Base-by-base conservation (phyloP, 1,284 basidiomycete species). In the Ustilago trichophora region DNA sequence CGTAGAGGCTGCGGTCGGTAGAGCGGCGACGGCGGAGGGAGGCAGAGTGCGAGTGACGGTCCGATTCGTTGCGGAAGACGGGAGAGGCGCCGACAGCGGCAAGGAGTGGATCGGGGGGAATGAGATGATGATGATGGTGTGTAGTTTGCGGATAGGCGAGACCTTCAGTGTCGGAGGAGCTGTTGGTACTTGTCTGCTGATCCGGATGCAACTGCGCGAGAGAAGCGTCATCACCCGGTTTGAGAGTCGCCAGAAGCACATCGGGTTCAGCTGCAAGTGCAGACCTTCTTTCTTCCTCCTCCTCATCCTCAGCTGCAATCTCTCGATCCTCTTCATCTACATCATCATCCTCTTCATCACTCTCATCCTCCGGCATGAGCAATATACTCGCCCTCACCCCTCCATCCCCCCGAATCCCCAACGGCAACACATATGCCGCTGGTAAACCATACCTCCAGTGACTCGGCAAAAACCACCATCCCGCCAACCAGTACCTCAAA, bases 331-430 rank as follows among this genome's bases (percentile, higher is more conserved):
- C 47, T 8, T 38, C 40, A 13, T 59, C 64, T 15, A 45, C 4
- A 18, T 62, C 56, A 11, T 65, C 62, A 4, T 41, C 60, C 5
- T 66, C 59, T 6, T 59, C 60, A 11, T 74, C 74, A 29, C 53
- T 60, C 40, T 76, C 69, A 15, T 60, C 60, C 21, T 70, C 69
- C 2, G 70, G 66, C 45, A 70, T 48, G 16, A 76, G 44, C 15
- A 76, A 49, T 34, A 76, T 65, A 19, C 73, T 73, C 18, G 75
- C 66, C 11, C 71, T 51, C 25, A 77, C 70, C 11, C 75, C 71
- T 21, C 73, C 75, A 42, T 77, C 73, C 6, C 62, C 65, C 4
- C 73, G 35, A 22, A 77, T 75, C 5, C 75, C 72, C n/a, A 77
- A 40, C 9, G 73, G 75, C 25, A 73, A 34, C 24, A 76, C 66